A percentile compares a stretch with the other conserved stretches of the same genome.
These are phyloP conservation scores for Vishniacozyma victoriae DNA, from an alignment of 768 basidiomycete genomes.

Conservation along the genomic window DNA sequence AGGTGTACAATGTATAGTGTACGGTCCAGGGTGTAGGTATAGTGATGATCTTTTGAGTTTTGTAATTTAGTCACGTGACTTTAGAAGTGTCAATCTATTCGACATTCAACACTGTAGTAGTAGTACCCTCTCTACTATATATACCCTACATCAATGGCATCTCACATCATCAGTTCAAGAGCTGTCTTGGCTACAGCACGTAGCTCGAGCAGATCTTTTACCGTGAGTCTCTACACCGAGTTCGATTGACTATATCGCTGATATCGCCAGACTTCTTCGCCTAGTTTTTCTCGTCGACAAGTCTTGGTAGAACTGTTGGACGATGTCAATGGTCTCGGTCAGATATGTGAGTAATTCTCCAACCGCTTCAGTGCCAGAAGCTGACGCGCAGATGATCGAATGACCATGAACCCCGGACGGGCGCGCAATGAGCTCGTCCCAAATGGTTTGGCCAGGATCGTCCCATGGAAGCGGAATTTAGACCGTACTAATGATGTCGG, in stretches of 20 bases:
- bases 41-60: too few relatives aligned
- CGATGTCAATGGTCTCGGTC: slow-evolving; percentile 27
- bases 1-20: too few relatives aligned
- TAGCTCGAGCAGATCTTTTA: too few relatives aligned
- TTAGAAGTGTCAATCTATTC: too few relatives aligned
- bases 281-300: slow-evolving; percentile 8
- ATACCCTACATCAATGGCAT: too few relatives aligned
- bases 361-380: neutral
- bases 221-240: slow-evolving; percentile 6
- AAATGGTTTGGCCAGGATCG: slow-evolving; percentile 19
- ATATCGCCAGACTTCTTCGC: slow-evolving; percentile 9
- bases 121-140: too few relatives aligned
- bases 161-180: too few relatives aligned
- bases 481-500: neutral
- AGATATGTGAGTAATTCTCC: slow-evolving; percentile 14
- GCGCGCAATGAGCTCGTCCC: slow-evolving; percentile 33
- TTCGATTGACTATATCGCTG: neutral
- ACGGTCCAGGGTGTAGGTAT: too few relatives aligned
- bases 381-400: slow-evolving; percentile 18
- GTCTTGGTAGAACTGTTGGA: slow-evolving; percentile 27
- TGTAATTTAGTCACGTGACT: too few relatives aligned
- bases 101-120: too few relatives aligned
- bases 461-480: slow-evolving; percentile 11
- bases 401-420: slow-evolving; percentile 26
- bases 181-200: too few relatives aligned